Evolutionary conservation across 768 basidiomycete species (phyloP).

Genomic region (Pholiota microspora): DNA sequence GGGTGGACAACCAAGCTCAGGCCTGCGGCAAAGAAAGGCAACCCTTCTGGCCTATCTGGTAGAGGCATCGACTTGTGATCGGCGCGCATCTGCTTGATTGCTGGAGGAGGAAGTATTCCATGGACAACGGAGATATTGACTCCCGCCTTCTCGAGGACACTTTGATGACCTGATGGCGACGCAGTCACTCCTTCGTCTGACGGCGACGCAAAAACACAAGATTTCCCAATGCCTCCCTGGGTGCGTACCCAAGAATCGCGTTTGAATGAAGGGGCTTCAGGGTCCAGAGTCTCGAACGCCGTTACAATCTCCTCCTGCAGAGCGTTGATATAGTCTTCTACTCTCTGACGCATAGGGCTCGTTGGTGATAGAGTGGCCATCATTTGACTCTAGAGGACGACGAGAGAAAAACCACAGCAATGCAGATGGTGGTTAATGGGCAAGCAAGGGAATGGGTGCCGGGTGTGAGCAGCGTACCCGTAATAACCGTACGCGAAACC

Average conservation of each 20-base stretch:
- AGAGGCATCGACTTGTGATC: constrained; percentile 80
- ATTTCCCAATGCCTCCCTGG: constrained; percentile 74
- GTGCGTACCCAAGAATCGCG: constrained; percentile 78
- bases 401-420: not conserved
- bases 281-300: constrained; percentile 78
- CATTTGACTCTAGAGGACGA: constrained; percentile 14
- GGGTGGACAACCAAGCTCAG: constrained; percentile 94
- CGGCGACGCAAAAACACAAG: constrained; percentile 72
- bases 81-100: constrained; percentile 92
- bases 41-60: constrained; percentile 53
- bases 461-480: not conserved
- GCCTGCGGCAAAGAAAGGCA: constrained; percentile 94
- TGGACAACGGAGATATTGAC: constrained; percentile 94
- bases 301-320: constrained; percentile 82
- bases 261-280: constrained; percentile 66
- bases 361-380: not conserved
- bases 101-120: constrained; percentile 82
- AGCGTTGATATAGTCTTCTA: constrained; percentile 70
- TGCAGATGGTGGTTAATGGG: constrained; percentile 13
- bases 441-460: constrained; percentile 6
- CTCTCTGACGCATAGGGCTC: constrained; percentile 68
- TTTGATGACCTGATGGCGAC: constrained; percentile 18
- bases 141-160: constrained; percentile 91
- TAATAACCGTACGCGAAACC: constrained; percentile 9
- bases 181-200: constrained; percentile 26